A percentile compares a stretch with the other conserved stretches of the same genome.
Conservation (phyloP, 805 yeast genomes). For the Kluyveromyces nonfermentans region DNA sequence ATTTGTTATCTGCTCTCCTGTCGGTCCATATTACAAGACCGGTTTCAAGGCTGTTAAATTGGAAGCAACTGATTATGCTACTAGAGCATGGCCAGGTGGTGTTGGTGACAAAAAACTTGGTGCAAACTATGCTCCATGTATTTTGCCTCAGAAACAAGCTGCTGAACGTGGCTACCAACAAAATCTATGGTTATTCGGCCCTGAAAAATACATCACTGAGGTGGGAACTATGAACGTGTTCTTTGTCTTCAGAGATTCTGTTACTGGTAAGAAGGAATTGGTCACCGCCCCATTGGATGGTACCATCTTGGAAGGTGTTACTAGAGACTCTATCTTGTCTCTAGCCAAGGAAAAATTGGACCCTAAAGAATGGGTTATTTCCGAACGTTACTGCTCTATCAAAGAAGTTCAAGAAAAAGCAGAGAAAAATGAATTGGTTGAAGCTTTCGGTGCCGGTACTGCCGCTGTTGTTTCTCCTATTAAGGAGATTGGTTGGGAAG, state of each 20-base stretch:
- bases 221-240: conserved; percentile 97
- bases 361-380: conserved; percentile 68
- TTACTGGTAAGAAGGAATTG: conserved; percentile 78
- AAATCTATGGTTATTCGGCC: conserved; percentile 93
- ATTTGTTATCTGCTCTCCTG: conserved; percentile 88
- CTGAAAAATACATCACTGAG: conserved; percentile 80
- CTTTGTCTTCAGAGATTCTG: conserved; percentile 68
- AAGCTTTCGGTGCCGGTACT: conserved; percentile 96
- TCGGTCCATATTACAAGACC: conserved; percentile 90
- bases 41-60: conserved; percentile 93
- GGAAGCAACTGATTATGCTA: conserved; percentile 93
- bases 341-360: conserved; percentile 71
- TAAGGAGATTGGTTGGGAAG: conserved; percentile 75
- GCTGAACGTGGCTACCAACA: conserved; percentile 90
- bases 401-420: conserved; percentile 72
- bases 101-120: conserved; percentile 94
- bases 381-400: conserved; percentile 79
- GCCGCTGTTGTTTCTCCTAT: conserved; percentile 97
- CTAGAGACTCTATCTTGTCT: conserved; percentile 78
- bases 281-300: conserved; percentile 97
- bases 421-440: conserved; percentile 71
- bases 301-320: conserved; percentile 92
- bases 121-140: conserved; percentile 95
- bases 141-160: conserved; percentile 83
- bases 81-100: conserved; percentile 99